These are phyloP conservation scores for Mortierella sp. DNA, from an alignment of 371 early-diverging fungal genomes.

Conservation along the genomic window DNA sequence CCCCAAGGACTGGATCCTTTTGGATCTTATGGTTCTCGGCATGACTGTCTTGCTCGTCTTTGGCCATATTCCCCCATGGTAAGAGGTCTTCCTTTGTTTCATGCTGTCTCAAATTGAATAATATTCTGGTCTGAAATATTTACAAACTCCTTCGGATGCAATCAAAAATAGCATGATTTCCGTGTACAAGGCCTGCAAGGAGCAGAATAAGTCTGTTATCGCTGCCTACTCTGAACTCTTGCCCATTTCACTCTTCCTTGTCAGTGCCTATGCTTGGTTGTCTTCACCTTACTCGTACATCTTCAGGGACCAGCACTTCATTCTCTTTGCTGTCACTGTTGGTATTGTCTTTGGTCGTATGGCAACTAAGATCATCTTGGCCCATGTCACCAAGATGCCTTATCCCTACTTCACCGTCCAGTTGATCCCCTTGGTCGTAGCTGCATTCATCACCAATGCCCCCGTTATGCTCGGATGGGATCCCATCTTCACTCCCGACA, in stretches of 20 bases:
- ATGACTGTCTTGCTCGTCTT: conserved; percentile 72
- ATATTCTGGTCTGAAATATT: background rate
- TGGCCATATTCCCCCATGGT: conserved; percentile 79
- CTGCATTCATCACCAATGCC: conserved; percentile 75
- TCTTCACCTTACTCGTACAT: conserved; percentile 76
- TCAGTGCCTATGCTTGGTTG: conserved; percentile 76
- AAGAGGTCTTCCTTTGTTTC: conserved; percentile 22
- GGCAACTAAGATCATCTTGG: conserved; percentile 90
- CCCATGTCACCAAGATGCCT: conserved; percentile 84
- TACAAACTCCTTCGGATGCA: background rate
- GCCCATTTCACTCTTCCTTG: conserved; percentile 72
- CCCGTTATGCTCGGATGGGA: conserved; percentile 66
- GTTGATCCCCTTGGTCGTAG: conserved; percentile 79
- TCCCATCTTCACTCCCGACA: conserved; percentile 72
- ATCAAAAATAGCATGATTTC: conserved; percentile 59
- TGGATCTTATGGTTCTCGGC: conserved; percentile 66
- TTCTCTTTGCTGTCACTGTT: conserved; percentile 78
- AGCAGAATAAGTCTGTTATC: conserved; percentile 70
- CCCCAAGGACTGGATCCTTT: conserved; percentile 61
- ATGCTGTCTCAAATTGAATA: background rate
- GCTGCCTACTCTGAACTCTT: conserved; percentile 73
- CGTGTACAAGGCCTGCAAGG: conserved; percentile 79
- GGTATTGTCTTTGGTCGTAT: conserved; percentile 92
- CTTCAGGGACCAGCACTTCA: conserved; percentile 71
- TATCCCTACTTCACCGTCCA: conserved; percentile 86